These are phyloP conservation scores for Arabidopsis arenosa DNA, from an alignment of 345 rosid species.

Conservation along the genomic window DNA sequence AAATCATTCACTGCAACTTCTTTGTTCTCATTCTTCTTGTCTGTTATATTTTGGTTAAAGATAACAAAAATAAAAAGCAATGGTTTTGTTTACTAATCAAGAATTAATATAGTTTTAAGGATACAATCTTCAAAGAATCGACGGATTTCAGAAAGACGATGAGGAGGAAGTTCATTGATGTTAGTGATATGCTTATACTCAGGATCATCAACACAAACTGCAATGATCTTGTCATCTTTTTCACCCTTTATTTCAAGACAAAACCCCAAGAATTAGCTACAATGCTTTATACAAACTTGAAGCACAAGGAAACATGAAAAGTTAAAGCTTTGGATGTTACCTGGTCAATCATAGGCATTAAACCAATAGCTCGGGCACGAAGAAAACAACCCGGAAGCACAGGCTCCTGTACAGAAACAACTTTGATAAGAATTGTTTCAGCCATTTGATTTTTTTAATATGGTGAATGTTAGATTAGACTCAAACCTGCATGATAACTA, in stretches of 20 bases:
- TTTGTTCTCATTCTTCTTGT: constrained; percentile 97
- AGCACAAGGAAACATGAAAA: neutral
- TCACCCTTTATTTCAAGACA: constrained; percentile 64
- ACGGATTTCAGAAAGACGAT: constrained; percentile 90
- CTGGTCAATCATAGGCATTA: constrained; percentile 99
- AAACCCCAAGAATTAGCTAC: neutral
- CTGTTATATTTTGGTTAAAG: constrained; percentile 52
- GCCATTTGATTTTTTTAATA: neutral
- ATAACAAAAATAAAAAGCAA: neutral
- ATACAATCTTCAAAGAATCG: constrained; percentile 98
- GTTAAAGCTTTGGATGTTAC: constrained; percentile 25
- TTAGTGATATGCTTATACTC: constrained; percentile 86
- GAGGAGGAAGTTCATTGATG: constrained; percentile 89
- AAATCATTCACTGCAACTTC: constrained; percentile 97
- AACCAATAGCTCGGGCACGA: constrained; percentile 91
- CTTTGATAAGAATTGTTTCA: neutral
- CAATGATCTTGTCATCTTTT: constrained; percentile 98
- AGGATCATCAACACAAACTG: constrained; percentile 98
- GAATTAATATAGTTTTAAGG: constrained; percentile 34
- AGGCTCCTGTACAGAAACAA: constrained; percentile 62
- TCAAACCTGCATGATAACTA: constrained; percentile 95
- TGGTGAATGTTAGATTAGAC: neutral
- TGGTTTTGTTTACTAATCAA: neutral
- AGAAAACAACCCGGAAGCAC: constrained; percentile 96
- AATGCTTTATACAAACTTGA: constrained; percentile 7